Base-by-base conservation (phyloP, 1,284 basidiomycete genomes). In the Cerioporus squamosus region DNA sequence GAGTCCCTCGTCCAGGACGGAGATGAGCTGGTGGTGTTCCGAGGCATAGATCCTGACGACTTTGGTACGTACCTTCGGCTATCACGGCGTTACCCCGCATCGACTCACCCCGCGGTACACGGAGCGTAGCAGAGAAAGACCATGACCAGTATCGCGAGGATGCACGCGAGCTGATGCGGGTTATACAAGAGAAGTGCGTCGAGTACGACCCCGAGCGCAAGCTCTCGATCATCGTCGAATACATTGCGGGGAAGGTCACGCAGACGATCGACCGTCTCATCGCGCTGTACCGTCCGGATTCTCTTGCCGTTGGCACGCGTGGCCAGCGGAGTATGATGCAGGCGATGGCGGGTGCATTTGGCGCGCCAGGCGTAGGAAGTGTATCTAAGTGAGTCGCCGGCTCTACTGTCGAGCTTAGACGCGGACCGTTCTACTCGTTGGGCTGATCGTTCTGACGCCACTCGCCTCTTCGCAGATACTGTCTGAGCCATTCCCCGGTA, bases 221-320 rank as follows among this genome's bases (percentile, higher is more conserved):
- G 77, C 85, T 98, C 36, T 96, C 93, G 0, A 86, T 98, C 61
- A 91, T 97, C 49, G 87, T 98, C 56, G 97, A 98, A 77, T 96
- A 94, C 69, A 92, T 98, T 42, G 93, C 95, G 1, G 97, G 97
- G 33, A 90, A 88, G 61, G 87, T 97, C 6, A 92, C 93, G 0
- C 86, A 91, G 55, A 95, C 93, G 9, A 88, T 98, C 61, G 91
- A 95, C 68, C 88, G 94, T 48, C 85, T 99, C 65, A 97, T 98
- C 62, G 93, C 95, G 2, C 85, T 98, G 39, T 98, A 99, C 71
- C 88, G 95, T 44, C 97, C 97, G 2, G 96, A 99, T 74, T 94
- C 93, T 1, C 81, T 98, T 53, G 90, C 98, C 17, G 95, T 98
- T 23, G 97, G 97, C 14, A 97, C 94, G 14, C 84, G 93, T 36